phyloP scores from a whole-genome alignment of 208 protist genomes.

The Wallacemonas sp. region DNA sequence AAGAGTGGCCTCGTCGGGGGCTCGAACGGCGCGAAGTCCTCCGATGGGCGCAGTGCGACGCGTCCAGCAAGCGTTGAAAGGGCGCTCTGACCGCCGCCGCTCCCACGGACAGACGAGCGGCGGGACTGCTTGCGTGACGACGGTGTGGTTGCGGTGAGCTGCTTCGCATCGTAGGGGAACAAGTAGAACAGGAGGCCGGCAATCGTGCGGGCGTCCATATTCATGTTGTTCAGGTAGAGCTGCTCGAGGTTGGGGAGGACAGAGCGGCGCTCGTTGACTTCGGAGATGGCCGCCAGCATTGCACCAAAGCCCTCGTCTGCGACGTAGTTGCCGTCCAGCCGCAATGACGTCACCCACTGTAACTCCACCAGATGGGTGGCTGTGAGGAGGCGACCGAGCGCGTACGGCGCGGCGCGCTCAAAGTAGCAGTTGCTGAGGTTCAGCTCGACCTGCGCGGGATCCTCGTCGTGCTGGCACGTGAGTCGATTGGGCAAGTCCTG shows the following conservation, averaged over 20 bases:
- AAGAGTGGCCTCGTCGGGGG: constrained; percentile 52
- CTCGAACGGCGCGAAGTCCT: constrained; percentile 35
- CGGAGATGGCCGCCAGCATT: constrained; percentile 66
- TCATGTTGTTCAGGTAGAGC: constrained; percentile 87
- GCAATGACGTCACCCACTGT: constrained; percentile 71
- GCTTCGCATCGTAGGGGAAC: constrained; percentile 60
- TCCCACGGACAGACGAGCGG: background rate
- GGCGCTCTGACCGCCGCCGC: background rate
- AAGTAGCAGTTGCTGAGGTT: constrained; percentile 80
- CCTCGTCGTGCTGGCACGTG: constrained; percentile 50
- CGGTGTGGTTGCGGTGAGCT: background rate
- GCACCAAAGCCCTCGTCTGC: constrained; percentile 70
- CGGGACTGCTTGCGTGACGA: background rate
- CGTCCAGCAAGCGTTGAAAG: background rate
- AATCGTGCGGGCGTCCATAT: constrained; percentile 56
- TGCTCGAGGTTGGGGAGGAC: constrained; percentile 66
- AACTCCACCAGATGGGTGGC: constrained; percentile 57
- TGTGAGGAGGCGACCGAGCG: constrained; percentile 60
- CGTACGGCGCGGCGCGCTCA: constrained; percentile 74
- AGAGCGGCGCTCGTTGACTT: constrained; percentile 42
- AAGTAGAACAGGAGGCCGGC: constrained; percentile 65
- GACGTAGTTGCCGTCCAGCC: constrained; percentile 85
- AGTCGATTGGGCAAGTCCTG: constrained; percentile 66
- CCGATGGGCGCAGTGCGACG: constrained; percentile 22
- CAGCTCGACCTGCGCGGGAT: constrained; percentile 61